These are phyloP conservation scores for Amauroascus verrucosus DNA, from an alignment of 2,329 filamentous ascomycete genomes.

Conservation along the genomic window DNA sequence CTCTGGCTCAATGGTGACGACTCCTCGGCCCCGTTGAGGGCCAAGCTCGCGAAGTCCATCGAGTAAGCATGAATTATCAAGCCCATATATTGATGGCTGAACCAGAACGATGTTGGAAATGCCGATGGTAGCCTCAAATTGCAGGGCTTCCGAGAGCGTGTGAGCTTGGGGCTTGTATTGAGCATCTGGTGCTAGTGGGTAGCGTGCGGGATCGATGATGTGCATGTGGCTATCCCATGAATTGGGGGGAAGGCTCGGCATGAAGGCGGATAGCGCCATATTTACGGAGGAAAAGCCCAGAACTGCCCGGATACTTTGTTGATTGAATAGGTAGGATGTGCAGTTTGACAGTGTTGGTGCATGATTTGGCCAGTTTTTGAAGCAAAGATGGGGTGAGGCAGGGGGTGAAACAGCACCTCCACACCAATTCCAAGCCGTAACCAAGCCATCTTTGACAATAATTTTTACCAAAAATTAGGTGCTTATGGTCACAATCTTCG, in stretches of 20 bases:
- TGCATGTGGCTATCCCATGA: slow-evolving; percentile 58
- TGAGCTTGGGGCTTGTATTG: slow-evolving; percentile 44
- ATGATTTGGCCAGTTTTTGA: no score
- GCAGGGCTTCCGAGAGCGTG: slow-evolving; percentile 42
- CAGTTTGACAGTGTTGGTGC: no score
- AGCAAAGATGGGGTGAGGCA: no score
- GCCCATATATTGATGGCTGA: slow-evolving; percentile 53
- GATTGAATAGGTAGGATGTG: no score
- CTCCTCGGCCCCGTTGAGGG: slow-evolving; percentile 42
- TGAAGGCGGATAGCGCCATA: neutral
- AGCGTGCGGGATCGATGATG: slow-evolving; percentile 45
- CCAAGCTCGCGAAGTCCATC: slow-evolving; percentile 45
- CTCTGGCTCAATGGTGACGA: slow-evolving; percentile 47
- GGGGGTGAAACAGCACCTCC: no score
- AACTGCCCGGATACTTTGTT: no score
- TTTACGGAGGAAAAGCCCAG: neutral
- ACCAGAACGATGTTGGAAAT: slow-evolving; percentile 49
- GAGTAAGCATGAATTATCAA: slow-evolving; percentile 51
- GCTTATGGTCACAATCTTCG: neutral
- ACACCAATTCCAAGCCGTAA: no score
- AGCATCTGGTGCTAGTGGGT: slow-evolving; percentile 41
- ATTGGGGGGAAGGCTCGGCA: slow-evolving; percentile 22
- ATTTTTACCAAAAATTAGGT: no score
- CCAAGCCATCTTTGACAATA: no score
- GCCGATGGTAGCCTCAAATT: slow-evolving; percentile 43